These are phyloP conservation scores for Amoebophrya sp. DNA, from an alignment of 169 alveolate genomes.

Conservation along the genomic window DNA sequence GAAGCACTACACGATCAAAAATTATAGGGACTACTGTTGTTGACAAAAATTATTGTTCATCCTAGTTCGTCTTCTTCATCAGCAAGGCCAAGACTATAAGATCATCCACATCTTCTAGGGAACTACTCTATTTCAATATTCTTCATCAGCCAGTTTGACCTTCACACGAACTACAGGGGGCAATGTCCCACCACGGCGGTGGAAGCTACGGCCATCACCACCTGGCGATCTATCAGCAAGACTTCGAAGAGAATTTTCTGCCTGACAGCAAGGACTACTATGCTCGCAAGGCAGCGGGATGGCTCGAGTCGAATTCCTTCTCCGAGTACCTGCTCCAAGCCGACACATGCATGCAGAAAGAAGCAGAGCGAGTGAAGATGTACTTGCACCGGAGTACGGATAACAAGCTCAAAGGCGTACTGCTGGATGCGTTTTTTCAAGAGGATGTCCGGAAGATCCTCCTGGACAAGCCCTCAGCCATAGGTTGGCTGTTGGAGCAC, in stretches of 20 bases:
- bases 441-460: not conserved
- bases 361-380: not conserved
- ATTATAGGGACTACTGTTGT: too few species aligned
- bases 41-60: too few species aligned
- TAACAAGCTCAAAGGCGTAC: not conserved
- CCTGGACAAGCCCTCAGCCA: not conserved
- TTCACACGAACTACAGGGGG: too few species aligned
- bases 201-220: not conserved
- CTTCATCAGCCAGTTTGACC: too few species aligned
- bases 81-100: too few species aligned
- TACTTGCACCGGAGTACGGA: slow-evolving; percentile 8
- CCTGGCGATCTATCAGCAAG: slow-evolving; percentile 20
- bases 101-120: too few species aligned
- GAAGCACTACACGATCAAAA: too few species aligned
- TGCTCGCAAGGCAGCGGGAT: slow-evolving; percentile 37
- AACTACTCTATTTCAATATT: too few species aligned
- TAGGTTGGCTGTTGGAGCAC: slow-evolving; percentile 20
- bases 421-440: not conserved
- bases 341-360: slow-evolving; percentile 22
- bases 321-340: slow-evolving; percentile 37
- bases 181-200: too few species aligned
- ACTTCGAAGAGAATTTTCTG: slow-evolving; percentile 15
- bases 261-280: slow-evolving; percentile 39
- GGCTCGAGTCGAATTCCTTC: slow-evolving; percentile 43
- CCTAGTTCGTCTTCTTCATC: too few species aligned